These are phyloP conservation scores for Chara braunii DNA, from an alignment of 139 green algal genomes.

Conservation along the genomic window DNA sequence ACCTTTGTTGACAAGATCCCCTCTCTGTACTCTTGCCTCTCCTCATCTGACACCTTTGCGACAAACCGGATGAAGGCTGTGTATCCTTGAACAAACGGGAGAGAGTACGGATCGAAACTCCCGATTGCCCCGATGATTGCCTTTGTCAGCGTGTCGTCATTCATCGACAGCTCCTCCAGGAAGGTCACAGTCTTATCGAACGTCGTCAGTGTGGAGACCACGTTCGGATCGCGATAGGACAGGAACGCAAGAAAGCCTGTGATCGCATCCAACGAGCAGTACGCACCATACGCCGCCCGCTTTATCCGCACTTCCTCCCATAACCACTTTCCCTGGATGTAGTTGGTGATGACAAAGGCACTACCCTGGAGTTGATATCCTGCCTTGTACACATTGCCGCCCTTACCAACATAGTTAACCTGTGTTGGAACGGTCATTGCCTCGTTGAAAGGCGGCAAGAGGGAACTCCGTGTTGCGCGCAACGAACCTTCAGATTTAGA, in stretches of 20 bases:
- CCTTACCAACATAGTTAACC: slow-evolving; percentile 96
- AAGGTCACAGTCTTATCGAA: slow-evolving; percentile 75
- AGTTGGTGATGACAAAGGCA: slow-evolving; percentile 88
- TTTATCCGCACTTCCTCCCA: slow-evolving; percentile 83
- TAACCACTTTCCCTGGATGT: slow-evolving; percentile 80
- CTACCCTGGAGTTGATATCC: slow-evolving; percentile 77
- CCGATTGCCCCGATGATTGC: slow-evolving; percentile 87
- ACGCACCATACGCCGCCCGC: slow-evolving; percentile 90
- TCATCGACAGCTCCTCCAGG: slow-evolving; percentile 63
- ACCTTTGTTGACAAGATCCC: no score
- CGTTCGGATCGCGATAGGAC: slow-evolving; percentile 91
- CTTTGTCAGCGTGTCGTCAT: slow-evolving; percentile 73
- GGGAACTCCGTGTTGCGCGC: no score
- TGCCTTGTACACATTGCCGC: slow-evolving; percentile 85
- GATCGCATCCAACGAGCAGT: slow-evolving; percentile 87
- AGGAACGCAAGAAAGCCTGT: slow-evolving; percentile 73
- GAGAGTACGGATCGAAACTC: slow-evolving; percentile 81
- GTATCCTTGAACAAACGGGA: slow-evolving; percentile 73
- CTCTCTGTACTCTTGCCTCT: no score
- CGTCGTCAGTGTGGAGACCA: slow-evolving; percentile 72
- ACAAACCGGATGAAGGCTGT: slow-evolving; percentile 61
- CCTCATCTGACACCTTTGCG: no score
- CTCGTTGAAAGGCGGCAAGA: slow-evolving; percentile 68
- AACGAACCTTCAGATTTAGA: no score
- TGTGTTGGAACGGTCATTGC: slow-evolving; percentile 82